phyloP scores from a whole-genome alignment of 2,329 filamentous ascomycete genomes.

The Xylariaceae sp. region DNA sequence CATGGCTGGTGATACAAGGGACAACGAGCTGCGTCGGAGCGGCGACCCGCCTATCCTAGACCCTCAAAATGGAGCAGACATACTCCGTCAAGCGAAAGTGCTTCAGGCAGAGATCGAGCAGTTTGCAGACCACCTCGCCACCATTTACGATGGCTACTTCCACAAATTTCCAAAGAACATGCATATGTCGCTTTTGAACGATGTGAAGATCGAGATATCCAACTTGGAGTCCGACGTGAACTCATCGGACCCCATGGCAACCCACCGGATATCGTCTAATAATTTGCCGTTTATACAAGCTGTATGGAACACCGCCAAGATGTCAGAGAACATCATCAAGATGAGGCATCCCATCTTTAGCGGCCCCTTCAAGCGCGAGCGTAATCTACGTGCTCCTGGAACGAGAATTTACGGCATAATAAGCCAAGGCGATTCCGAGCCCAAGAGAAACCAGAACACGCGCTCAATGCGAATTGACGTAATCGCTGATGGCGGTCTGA shows the following conservation, averaged over 20 bases:
- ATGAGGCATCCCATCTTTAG: slow-evolving; percentile 26
- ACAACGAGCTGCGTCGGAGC: too few species aligned
- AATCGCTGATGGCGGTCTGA: slow-evolving; percentile 27
- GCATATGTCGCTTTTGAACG: slow-evolving; percentile 21
- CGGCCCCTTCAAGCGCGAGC: slow-evolving; percentile 17
- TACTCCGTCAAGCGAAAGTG: slow-evolving; percentile 6
- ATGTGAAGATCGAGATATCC: slow-evolving; percentile 22
- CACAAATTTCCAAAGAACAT: slow-evolving; percentile 25
- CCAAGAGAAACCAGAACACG: slow-evolving; percentile 19
- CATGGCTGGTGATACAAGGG: too few species aligned
- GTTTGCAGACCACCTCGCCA: slow-evolving; percentile 22
- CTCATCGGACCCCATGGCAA: slow-evolving; percentile 17
- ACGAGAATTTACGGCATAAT: slow-evolving; percentile 24
- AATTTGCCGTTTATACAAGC: slow-evolving; percentile 29
- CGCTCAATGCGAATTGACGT: slow-evolving; percentile 25
- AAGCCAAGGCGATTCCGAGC: slow-evolving; percentile 23
- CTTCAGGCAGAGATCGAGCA: slow-evolving; percentile 24
- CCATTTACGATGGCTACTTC: slow-evolving; percentile 25
- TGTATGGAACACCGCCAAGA: slow-evolving; percentile 30
- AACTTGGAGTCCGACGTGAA: slow-evolving; percentile 17
- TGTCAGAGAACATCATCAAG: slow-evolving; percentile 26
- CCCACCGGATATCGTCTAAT: slow-evolving; percentile 23
- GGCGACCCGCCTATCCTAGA: too few species aligned
- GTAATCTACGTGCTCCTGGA: slow-evolving; percentile 27
- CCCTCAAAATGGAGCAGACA: neutral